Evolutionary conservation across 2,329 filamentous ascomycete genomes (phyloP).

Genomic region (Septoria linicola): DNA sequence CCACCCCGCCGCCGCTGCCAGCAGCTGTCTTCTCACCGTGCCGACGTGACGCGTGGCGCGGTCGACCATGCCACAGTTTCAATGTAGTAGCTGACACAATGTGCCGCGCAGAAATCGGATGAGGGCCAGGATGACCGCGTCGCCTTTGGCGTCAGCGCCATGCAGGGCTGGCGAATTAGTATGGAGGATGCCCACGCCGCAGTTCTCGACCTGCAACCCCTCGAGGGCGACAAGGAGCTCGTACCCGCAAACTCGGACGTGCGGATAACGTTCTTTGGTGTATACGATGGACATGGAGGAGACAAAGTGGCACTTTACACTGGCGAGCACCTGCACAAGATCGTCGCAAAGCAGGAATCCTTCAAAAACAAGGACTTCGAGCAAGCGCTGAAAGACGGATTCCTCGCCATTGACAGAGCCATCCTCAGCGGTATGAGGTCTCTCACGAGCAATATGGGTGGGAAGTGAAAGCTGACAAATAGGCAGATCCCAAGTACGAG

Average conservation of each 20-base stretch:
- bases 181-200: constrained; percentile 97
- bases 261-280: constrained; percentile 91
- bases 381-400: constrained; percentile 95
- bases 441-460: background rate
- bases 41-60: background rate
- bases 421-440: constrained; percentile 81
- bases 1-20: constrained; percentile 4
- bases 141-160: constrained; percentile 91
- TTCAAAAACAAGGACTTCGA: constrained; percentile 90
- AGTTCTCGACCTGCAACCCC: constrained; percentile 78
- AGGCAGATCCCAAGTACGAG: constrained; percentile 87
- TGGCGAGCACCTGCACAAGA: constrained; percentile 89
- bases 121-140: constrained; percentile 90
- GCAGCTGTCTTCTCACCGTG: background rate
- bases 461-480: constrained; percentile 28
- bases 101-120: constrained; percentile 68
- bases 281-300: constrained; percentile 96
- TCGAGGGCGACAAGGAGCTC: constrained; percentile 53
- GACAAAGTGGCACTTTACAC: constrained; percentile 94
- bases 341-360: constrained; percentile 89
- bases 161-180: constrained; percentile 99
- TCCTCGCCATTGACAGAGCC: constrained; percentile 90
- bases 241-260: constrained; percentile 62
- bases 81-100: background rate
- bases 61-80: background rate